Percentiles rank a stretch among this genome's conserved stretches.
Evolutionary conservation across 768 basidiomycete species (phyloP).

Genomic region (Clavaria fumosa): DNA sequence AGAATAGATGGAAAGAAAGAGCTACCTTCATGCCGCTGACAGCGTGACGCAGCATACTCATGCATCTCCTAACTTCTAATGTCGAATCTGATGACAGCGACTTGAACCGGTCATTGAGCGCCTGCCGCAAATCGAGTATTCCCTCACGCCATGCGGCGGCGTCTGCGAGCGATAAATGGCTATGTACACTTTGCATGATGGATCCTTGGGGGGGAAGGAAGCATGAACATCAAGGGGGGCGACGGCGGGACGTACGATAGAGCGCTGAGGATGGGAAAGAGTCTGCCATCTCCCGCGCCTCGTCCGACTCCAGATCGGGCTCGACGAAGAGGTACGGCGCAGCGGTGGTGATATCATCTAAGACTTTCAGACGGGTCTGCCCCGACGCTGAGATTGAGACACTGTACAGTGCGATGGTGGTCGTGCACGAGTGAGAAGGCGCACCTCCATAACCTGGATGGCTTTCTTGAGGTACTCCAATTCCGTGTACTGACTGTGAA

Average conservation of each 20-base stretch:
- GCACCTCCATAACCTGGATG: conserved; percentile 49
- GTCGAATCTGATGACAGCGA: too few relatives aligned
- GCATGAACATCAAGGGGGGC: too few relatives aligned
- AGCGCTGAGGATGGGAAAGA: conserved; percentile 25
- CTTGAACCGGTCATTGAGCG: too few relatives aligned
- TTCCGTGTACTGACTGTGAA: conserved; percentile 29
- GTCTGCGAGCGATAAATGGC: too few relatives aligned
- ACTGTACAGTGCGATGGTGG: background rate
- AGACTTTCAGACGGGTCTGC: conserved; percentile 53
- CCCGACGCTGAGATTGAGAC: background rate
- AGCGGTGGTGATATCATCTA: conserved; percentile 53
- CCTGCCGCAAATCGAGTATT: too few relatives aligned
- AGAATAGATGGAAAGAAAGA: conserved; percentile 9
- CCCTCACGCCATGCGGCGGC: too few relatives aligned
- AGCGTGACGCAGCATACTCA: conserved; percentile 62
- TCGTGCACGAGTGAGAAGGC: too few relatives aligned
- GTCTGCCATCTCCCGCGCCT: conserved; percentile 38
- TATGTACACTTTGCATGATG: too few relatives aligned
- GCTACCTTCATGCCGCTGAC: conserved; percentile 77
- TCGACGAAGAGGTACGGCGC: conserved; percentile 70
- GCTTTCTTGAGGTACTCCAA: conserved; percentile 48
- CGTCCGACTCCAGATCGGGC: conserved; percentile 40
- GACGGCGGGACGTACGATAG: conserved; percentile 20
- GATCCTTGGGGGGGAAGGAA: too few relatives aligned
- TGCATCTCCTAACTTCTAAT: conserved; percentile 39